Percentiles rank a stretch among this genome's conserved stretches.
Conservation (phyloP, 2,329 filamentous ascomycete species). For the Biscogniauxia mediterranea region DNA sequence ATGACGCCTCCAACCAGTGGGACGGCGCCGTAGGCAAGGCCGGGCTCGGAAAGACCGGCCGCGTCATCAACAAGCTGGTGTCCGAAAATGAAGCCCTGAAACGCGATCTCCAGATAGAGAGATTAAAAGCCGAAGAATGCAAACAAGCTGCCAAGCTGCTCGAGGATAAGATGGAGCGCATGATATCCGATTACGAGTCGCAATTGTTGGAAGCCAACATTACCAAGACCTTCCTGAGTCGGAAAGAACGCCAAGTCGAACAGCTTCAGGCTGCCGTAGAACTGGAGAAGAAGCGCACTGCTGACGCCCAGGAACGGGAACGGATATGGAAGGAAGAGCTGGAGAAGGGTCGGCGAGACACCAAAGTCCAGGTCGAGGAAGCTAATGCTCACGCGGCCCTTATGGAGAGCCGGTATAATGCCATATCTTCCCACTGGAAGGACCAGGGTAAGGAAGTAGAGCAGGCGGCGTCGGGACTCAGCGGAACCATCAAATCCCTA, state of each 20-base stretch:
- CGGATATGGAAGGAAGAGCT: conserved; percentile 61
- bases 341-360: conserved; percentile 59
- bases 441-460: conserved; percentile 64
- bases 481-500: conserved; percentile 53
- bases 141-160: conserved; percentile 64
- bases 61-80: conserved; percentile 78
- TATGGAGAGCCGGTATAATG: conserved; percentile 68
- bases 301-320: conserved; percentile 59
- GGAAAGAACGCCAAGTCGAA: conserved; percentile 74
- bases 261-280: conserved; percentile 64
- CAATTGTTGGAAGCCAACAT: conserved; percentile 68
- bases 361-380: conserved; percentile 62
- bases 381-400: conserved; percentile 64
- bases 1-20: conserved; percentile 45
- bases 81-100: conserved; percentile 77
- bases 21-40: conserved; percentile 69
- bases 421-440: conserved; percentile 64
- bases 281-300: conserved; percentile 60
- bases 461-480: conserved; percentile 47
- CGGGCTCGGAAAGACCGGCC: conserved; percentile 69
- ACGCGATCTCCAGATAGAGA: conserved; percentile 68
- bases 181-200: conserved; percentile 67
- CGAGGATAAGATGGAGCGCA: conserved; percentile 69
- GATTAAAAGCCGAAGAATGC: conserved; percentile 66
- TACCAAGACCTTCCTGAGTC: conserved; percentile 66